Conservation (phyloP, 176 grass and related monocot genomes). For the Aechmea fasciata region DNA sequence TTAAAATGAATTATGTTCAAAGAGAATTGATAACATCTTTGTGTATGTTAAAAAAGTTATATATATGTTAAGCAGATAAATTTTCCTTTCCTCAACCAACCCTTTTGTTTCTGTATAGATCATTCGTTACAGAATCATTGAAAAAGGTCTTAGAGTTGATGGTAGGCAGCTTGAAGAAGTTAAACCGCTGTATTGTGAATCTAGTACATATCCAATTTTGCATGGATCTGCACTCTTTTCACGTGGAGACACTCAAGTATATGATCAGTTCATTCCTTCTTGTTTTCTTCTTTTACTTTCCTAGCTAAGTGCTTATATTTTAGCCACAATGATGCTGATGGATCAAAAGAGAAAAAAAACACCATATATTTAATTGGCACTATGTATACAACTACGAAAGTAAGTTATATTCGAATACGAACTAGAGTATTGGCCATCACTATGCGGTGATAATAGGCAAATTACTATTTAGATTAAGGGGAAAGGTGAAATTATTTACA, state of each 20-base stretch:
- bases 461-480: no score
- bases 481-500: no score
- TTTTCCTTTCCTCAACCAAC: conserved; percentile 9
- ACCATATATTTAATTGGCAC: no score
- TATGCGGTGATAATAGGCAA: no score
- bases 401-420: no score
- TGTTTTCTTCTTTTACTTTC: not conserved
- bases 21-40: no score
- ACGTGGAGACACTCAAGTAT: conserved; percentile 82
- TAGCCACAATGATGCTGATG: conserved; percentile 39
- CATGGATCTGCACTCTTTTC: conserved; percentile 97
- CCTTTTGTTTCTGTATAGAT: conserved; percentile 40
- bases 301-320: not conserved
- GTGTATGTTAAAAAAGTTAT: conserved; percentile 11
- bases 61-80: not conserved
- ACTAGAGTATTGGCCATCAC: not conserved
- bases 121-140: conserved; percentile 89
- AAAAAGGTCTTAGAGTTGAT: conserved; percentile 85
- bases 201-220: conserved; percentile 51
- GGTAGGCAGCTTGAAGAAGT: conserved; percentile 95
- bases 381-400: no score
- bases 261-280: not conserved
- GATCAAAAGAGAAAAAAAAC: not conserved
- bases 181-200: conserved; percentile 82
- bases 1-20: not conserved